Evolutionary conservation across 2,329 filamentous ascomycete genomes (phyloP).

Genomic region (Diplocarpon rosae): DNA sequence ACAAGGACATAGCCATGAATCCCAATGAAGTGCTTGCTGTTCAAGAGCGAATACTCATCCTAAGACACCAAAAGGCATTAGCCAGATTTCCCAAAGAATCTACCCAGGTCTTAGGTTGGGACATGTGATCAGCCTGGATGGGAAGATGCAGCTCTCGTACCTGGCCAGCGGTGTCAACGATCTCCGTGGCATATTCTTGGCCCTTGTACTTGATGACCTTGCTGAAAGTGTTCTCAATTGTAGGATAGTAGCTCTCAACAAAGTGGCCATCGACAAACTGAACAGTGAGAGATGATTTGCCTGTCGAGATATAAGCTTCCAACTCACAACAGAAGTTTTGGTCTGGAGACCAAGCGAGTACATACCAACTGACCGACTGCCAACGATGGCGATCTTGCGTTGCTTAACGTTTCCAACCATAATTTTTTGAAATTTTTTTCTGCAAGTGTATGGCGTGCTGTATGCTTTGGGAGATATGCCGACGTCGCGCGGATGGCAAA

Average conservation of each 20-base stretch:
- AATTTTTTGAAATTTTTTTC: too few species aligned
- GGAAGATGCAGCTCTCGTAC: conserved; percentile 34
- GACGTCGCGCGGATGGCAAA: conserved; percentile 1
- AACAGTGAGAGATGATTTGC: conserved; percentile 94
- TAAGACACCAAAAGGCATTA: conserved; percentile 28
- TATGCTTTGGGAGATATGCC: neutral
- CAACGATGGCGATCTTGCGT: conserved; percentile 90
- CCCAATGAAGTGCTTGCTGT: conserved; percentile 97
- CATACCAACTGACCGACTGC: conserved; percentile 82
- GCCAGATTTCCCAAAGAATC: conserved; percentile 2
- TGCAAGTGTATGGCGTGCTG: neutral
- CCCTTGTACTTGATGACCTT: conserved; percentile 88
- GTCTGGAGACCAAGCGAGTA: too few species aligned
- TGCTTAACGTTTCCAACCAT: conserved; percentile 49
- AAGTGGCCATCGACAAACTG: conserved; percentile 97
- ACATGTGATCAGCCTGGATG: conserved; percentile 7
- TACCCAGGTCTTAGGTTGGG: neutral
- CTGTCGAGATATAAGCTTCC: conserved; percentile 34
- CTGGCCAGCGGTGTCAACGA: conserved; percentile 95
- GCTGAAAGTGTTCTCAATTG: conserved; percentile 97
- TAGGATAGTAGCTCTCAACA: conserved; percentile 97
- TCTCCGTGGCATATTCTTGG: conserved; percentile 90
- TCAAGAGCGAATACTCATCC: conserved; percentile 98
- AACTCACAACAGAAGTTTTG: neutral
- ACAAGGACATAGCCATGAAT: conserved; percentile 99